A percentile compares a stretch with the other conserved stretches of the same genome.
phyloP scores from a whole-genome alignment of 805 yeast species.

The Candida morakotiae region DNA sequence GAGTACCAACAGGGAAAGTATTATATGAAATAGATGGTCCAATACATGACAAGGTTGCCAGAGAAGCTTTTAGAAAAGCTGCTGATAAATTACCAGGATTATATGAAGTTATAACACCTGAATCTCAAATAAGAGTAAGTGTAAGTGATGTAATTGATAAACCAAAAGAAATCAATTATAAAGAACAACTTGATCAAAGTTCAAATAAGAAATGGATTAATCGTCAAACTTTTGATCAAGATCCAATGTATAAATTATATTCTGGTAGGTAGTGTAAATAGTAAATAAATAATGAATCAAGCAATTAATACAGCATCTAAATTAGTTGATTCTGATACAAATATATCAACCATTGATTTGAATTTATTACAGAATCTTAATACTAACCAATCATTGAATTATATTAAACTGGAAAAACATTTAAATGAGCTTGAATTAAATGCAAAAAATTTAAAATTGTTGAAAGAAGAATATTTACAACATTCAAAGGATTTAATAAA shows the following conservation, averaged over 20 bases:
- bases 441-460: slow-evolving; percentile 21
- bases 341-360: slow-evolving; percentile 40
- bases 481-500: slow-evolving; percentile 20
- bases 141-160: slow-evolving; percentile 49
- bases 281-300: slow-evolving; percentile 11
- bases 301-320: slow-evolving; percentile 27
- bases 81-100: slow-evolving; percentile 89
- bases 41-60: slow-evolving; percentile 84
- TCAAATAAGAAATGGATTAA: slow-evolving; percentile 68
- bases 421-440: slow-evolving; percentile 42
- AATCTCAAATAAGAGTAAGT: slow-evolving; percentile 69
- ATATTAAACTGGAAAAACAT: slow-evolving; percentile 39
- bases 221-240: slow-evolving; percentile 42
- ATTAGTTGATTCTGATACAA: slow-evolving; percentile 38
- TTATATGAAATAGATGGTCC: slow-evolving; percentile 79
- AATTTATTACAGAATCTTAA: slow-evolving; percentile 51
- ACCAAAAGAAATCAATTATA: slow-evolving; percentile 48
- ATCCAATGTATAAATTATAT: slow-evolving; percentile 52
- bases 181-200: slow-evolving; percentile 47
- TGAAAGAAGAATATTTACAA: slow-evolving; percentile 22
- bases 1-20: slow-evolving; percentile 94
- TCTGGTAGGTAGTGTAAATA: slow-evolving; percentile 44
- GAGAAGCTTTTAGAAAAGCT: slow-evolving; percentile 87
- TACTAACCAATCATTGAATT: slow-evolving; percentile 54
- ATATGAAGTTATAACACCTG: slow-evolving; percentile 73